Conservation (phyloP, 768 basidiomycete genomes). For the Lanmaoa pseudosensibilis region DNA sequence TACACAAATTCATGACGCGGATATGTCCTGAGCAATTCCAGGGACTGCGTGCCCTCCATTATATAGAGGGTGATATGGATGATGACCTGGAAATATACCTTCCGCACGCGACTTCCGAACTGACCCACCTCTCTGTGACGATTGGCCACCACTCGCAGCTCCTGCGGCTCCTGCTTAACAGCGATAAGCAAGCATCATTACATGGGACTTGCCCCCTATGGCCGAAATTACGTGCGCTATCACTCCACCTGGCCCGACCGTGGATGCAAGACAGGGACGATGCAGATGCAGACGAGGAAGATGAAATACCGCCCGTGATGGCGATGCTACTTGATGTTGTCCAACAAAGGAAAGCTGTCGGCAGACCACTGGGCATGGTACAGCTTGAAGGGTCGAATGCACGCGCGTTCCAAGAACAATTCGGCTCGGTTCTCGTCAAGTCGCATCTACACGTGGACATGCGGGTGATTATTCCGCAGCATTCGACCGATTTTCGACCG, state of each 20-base stretch:
- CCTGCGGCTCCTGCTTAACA: conserved; percentile 34
- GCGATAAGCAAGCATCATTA: conserved; percentile 35
- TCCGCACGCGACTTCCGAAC: conserved; percentile 33
- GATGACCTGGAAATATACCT: conserved; percentile 38
- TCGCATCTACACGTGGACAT: conserved; percentile 27
- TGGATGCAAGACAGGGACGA: conserved; percentile 35
- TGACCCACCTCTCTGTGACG: conserved; percentile 36
- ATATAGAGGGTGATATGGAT: conserved; percentile 37
- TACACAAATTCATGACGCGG: conserved; percentile 38
- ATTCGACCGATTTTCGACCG: conserved; percentile 18
- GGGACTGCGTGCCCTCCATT: conserved; percentile 32
- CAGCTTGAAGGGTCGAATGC: conserved; percentile 29
- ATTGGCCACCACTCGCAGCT: conserved; percentile 34
- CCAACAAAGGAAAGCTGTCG: conserved; percentile 33
- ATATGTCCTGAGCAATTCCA: conserved; percentile 36
- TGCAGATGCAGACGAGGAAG: conserved; percentile 32
- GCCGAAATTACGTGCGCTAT: conserved; percentile 32
- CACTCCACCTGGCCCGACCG: conserved; percentile 28
- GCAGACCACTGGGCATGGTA: conserved; percentile 24
- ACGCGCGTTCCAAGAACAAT: conserved; percentile 28
- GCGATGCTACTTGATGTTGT: conserved; percentile 33
- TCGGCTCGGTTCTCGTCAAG: conserved; percentile 26
- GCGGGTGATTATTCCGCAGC: conserved; percentile 16
- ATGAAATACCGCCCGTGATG: conserved; percentile 32
- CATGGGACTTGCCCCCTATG: conserved; percentile 33